Percentiles rank a stretch among this genome's conserved stretches.
Conservation (phyloP, 768 basidiomycete genomes). For the Saitozyma sp. region DNA sequence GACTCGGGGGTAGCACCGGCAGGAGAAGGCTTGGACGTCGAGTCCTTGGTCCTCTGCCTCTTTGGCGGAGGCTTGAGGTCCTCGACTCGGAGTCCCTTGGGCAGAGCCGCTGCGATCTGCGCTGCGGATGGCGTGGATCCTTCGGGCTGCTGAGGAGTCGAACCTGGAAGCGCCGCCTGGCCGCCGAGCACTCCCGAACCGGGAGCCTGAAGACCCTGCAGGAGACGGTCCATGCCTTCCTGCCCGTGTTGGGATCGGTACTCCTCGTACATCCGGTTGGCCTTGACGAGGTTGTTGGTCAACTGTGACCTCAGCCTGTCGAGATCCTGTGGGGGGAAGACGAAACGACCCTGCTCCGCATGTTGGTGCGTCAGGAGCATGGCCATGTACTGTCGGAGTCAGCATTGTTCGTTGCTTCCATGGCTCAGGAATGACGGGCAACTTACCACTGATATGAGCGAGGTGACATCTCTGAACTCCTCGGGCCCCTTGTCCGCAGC, state of each 20-base stretch:
- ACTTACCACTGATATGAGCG: slow-evolving; percentile 9
- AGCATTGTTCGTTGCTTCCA: not conserved
- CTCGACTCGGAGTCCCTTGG: slow-evolving; percentile 39
- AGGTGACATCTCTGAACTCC: slow-evolving; percentile 6
- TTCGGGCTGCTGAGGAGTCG: too few species aligned
- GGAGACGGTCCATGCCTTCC: slow-evolving; percentile 8
- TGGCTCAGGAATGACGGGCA: not conserved
- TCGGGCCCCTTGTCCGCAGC: slow-evolving; percentile 17
- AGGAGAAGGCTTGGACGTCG: slow-evolving; percentile 18
- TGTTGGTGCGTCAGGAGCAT: slow-evolving; percentile 14
- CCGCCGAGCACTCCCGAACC: too few species aligned
- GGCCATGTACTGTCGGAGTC: slow-evolving; percentile 18
- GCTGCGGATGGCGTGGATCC: not conserved
- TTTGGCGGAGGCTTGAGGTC: slow-evolving; percentile 44
- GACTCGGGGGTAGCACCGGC: slow-evolving; percentile 15
- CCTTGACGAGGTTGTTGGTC: slow-evolving; percentile 4
- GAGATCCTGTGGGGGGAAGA: slow-evolving; percentile 11
- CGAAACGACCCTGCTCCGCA: slow-evolving; percentile 17
- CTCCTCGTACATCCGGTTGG: slow-evolving; percentile 14
- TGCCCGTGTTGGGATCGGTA: slow-evolving; percentile 7
- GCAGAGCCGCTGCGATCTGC: slow-evolving; percentile 21
- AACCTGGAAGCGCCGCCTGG: too few species aligned
- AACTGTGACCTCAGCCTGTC: slow-evolving; percentile 7
- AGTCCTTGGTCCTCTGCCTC: slow-evolving; percentile 14
- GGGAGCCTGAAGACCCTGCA: not conserved